Evolutionary conservation across 768 basidiomycete genomes (phyloP).

Genomic region (Collybia sp.): DNA sequence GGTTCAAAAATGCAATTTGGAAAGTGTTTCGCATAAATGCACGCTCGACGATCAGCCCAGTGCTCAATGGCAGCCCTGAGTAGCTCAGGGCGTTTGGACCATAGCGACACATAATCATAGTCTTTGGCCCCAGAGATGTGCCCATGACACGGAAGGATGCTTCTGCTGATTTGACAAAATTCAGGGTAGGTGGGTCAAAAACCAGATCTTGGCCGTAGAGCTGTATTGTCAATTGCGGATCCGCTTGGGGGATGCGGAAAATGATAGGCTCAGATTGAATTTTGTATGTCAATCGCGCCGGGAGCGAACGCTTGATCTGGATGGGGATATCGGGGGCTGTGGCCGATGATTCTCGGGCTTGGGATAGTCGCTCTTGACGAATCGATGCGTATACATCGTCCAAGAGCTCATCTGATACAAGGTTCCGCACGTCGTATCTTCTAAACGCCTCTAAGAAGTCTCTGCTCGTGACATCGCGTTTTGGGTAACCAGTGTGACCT

Average conservation of each 20-base stretch:
- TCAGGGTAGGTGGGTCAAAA: constrained; percentile 84
- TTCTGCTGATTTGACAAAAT: constrained; percentile 72
- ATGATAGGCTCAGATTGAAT: constrained; percentile 85
- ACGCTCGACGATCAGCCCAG: constrained; percentile 75
- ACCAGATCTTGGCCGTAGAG: constrained; percentile 83
- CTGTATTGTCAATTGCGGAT: constrained; percentile 78
- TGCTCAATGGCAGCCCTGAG: constrained; percentile 74
- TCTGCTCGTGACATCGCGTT: constrained; percentile 59
- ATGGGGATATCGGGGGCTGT: constrained; percentile 44
- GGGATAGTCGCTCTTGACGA: constrained; percentile 63
- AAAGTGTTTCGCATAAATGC: constrained; percentile 98
- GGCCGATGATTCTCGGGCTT: constrained; percentile 51
- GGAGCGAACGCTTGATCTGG: constrained; percentile 69
- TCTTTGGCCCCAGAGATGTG: constrained; percentile 76
- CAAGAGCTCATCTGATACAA: constrained; percentile 73
- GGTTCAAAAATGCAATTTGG: constrained; percentile 80
- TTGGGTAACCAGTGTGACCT: constrained; percentile 47
- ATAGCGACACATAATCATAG: constrained; percentile 77
- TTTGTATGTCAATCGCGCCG: constrained; percentile 80
- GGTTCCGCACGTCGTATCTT: constrained; percentile 62
- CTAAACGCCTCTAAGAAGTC: constrained; percentile 86
- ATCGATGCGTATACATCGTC: constrained; percentile 79
- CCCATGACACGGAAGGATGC: constrained; percentile 91
- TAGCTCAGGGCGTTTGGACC: constrained; percentile 85
- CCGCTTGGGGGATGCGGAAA: constrained; percentile 79